These are phyloP conservation scores for Trichoderma hamatum DNA, from an alignment of 2,329 filamentous ascomycete genomes.

Conservation along the genomic window DNA sequence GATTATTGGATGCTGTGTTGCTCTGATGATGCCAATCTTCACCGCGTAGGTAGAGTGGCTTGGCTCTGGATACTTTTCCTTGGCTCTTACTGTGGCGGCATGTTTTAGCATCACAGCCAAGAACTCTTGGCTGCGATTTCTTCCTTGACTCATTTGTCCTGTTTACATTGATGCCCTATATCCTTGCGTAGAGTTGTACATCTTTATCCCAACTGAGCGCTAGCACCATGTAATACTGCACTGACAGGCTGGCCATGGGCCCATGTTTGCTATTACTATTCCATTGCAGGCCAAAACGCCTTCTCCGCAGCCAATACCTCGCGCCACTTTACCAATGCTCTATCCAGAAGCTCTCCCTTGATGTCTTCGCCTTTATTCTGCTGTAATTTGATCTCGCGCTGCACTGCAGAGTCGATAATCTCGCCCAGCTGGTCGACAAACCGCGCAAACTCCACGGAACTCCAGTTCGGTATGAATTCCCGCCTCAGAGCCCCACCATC, in stretches of 20 bases:
- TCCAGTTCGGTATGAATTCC: conserved; percentile 72
- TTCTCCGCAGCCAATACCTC: conserved; percentile 60
- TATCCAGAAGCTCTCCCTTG: conserved; percentile 39
- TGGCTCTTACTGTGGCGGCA: conserved; percentile 22
- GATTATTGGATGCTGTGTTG: not conserved
- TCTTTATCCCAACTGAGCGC: not conserved
- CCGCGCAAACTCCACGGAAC: conserved; percentile 58
- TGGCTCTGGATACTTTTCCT: conserved; percentile 2
- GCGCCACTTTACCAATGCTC: conserved; percentile 50
- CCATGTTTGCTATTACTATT: conserved; percentile 22
- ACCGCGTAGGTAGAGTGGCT: not conserved
- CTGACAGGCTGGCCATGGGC: not conserved
- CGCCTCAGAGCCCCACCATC: conserved; percentile 67
- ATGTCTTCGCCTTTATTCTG: conserved; percentile 39
- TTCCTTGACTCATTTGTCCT: not conserved
- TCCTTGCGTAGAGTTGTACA: not conserved
- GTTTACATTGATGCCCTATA: not conserved
- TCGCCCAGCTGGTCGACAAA: conserved; percentile 61
- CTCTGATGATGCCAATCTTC: not conserved
- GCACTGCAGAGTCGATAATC: conserved; percentile 59
- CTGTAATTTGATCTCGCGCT: conserved; percentile 41
- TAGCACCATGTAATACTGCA: not conserved
- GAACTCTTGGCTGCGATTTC: not conserved
- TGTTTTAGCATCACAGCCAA: not conserved
- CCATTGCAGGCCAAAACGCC: conserved; percentile 58